Conservation (phyloP, 768 basidiomycete genomes). For the Suillus subaureus region DNA sequence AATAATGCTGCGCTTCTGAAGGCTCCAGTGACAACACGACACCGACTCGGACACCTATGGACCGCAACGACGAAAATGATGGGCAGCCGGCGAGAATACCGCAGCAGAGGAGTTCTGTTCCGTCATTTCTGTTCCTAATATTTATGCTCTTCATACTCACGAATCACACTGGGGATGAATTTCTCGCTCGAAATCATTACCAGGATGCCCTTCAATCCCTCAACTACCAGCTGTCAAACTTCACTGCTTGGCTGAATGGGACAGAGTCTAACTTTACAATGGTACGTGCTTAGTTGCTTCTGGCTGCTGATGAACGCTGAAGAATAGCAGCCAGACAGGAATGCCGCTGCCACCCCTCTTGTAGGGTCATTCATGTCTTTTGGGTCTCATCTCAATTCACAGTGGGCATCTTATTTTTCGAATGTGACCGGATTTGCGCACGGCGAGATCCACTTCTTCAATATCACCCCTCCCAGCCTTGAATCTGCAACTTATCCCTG, state of each 20-base stretch:
- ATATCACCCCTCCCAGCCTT: constrained; percentile 57
- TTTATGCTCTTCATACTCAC: constrained; percentile 81
- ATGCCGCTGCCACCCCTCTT: constrained; percentile 46
- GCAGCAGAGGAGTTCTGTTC: constrained; percentile 60
- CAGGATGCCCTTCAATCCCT: constrained; percentile 63
- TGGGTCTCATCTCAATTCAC: constrained; percentile 47
- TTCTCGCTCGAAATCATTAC: constrained; percentile 62
- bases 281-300: constrained; percentile 41
- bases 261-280: constrained; percentile 65
- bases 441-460: constrained; percentile 61
- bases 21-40: not conserved
- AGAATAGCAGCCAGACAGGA: constrained; percentile 46
- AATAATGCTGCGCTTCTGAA: constrained; percentile 2
- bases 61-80: constrained; percentile 29
- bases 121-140: constrained; percentile 73
- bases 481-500: constrained; percentile 43
- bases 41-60: constrained; percentile 32
- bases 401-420: constrained; percentile 59
- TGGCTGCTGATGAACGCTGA: constrained; percentile 10
- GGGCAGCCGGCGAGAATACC: constrained; percentile 26
- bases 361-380: constrained; percentile 50
- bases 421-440: constrained; percentile 83
- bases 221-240: constrained; percentile 67
- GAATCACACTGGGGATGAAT: constrained; percentile 72
- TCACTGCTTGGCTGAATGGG: constrained; percentile 74